Evolutionary conservation across 2,329 filamentous ascomycete species (phyloP).

Genomic region (Aspergillus pseudotamarii): DNA sequence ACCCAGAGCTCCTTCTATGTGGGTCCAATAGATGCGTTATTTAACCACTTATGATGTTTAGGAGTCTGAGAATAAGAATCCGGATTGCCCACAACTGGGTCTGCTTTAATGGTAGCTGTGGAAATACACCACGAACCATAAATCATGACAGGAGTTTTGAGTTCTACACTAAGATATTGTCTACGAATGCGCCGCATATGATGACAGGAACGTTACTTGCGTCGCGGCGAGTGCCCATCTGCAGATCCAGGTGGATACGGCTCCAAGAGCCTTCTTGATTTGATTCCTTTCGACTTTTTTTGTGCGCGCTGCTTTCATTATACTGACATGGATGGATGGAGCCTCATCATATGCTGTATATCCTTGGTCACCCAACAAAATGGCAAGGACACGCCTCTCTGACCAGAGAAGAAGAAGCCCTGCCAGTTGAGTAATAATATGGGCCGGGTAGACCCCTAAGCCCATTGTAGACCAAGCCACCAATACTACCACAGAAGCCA

Average conservation of each 20-base stretch:
- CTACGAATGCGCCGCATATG: no score
- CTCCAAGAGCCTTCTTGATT: not conserved
- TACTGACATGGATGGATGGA: not conserved
- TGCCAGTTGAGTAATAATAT: not conserved
- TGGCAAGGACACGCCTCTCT: not conserved
- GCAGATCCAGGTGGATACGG: not conserved
- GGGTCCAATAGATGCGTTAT: no score
- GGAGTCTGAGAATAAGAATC: no score
- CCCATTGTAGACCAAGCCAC: not conserved
- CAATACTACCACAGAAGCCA: not conserved
- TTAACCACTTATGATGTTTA: no score
- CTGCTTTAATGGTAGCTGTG: no score
- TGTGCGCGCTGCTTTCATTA: not conserved
- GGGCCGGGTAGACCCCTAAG: not conserved
- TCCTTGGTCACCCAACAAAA: not conserved
- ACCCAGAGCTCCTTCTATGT: no score
- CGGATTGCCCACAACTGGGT: no score
- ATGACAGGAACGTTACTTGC: not conserved
- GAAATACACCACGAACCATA: no score
- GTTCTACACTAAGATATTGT: no score
- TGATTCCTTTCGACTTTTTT: not conserved
- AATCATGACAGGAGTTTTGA: no score
- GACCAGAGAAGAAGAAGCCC: not conserved
- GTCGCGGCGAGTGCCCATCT: not conserved
- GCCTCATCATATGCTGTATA: not conserved